Evolutionary conservation across 2,329 filamentous ascomycete species (phyloP).

Genomic region (Incumbomyces lentus): DNA sequence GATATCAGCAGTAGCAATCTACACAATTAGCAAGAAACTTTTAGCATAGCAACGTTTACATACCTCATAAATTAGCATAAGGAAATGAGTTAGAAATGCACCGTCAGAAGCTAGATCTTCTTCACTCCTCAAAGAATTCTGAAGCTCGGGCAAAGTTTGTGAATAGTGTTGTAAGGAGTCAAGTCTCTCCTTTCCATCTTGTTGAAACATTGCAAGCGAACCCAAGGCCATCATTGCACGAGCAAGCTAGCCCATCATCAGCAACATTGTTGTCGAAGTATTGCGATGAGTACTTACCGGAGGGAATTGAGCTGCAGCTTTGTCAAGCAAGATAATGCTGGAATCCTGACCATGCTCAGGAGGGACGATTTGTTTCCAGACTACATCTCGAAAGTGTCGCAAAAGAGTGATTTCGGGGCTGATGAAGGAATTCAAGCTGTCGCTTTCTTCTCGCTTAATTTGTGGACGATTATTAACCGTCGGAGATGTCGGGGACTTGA

Average conservation of each 20-base stretch:
- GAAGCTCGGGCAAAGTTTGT: constrained; percentile 40
- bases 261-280: too few species aligned
- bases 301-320: constrained; percentile 39
- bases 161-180: constrained; percentile 47
- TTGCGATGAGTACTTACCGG: constrained; percentile 33
- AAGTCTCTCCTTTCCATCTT: constrained; percentile 35
- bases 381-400: constrained; percentile 31
- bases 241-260: constrained; percentile 33
- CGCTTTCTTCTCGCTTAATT: constrained; percentile 6
- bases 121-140: constrained; percentile 33
- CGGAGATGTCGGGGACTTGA: constrained; percentile 28
- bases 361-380: constrained; percentile 32
- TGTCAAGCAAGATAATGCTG: constrained; percentile 35
- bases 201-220: constrained; percentile 41
- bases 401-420: constrained; percentile 22
- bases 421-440: not conserved
- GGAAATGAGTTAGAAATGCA: constrained; percentile 47
- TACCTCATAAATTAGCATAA: constrained; percentile 48
- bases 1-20: constrained; percentile 38
- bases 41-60: constrained; percentile 13
- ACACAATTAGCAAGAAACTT: constrained; percentile 1
- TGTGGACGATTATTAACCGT: not conserved
- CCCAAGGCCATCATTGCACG: constrained; percentile 51
- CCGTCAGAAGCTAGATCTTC: constrained; percentile 47
- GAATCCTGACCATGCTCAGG: constrained; percentile 22